phyloP scores from a whole-genome alignment of 2,329 filamentous ascomycete species.

The Alternaria infectoria region DNA sequence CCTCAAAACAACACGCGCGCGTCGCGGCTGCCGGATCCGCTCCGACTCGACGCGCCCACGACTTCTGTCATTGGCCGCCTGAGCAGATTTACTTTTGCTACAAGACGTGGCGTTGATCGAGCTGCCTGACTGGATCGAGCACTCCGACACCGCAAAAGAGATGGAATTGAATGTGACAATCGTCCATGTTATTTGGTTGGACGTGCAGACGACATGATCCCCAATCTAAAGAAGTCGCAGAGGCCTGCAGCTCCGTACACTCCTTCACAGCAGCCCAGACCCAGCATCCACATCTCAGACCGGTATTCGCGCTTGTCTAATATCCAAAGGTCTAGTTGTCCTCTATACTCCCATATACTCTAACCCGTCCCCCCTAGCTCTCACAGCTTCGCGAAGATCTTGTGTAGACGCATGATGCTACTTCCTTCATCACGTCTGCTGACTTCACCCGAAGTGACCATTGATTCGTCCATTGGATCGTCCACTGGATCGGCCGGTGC shows the following conservation, averaged over 20 bases:
- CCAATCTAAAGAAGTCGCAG: no score
- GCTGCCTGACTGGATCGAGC: background rate
- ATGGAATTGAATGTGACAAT: background rate
- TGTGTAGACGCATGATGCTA: constrained; percentile 4
- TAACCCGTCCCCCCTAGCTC: background rate
- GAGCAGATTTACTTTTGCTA: background rate
- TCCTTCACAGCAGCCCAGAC: background rate
- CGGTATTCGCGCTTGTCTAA: background rate
- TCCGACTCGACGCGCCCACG: background rate
- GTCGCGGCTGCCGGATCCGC: constrained; percentile 7
- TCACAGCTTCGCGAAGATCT: constrained; percentile 1
- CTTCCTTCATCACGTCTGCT: background rate
- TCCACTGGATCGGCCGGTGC: background rate
- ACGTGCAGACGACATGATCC: no score
- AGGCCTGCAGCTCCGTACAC: no score
- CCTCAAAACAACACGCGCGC: constrained; percentile 1
- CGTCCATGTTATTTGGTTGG: background rate
- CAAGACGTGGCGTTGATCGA: background rate
- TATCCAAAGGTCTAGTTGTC: background rate
- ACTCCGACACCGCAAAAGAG: background rate
- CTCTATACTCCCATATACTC: background rate
- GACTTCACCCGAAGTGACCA: background rate
- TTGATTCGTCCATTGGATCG: background rate
- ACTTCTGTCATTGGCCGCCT: background rate
- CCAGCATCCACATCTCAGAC: background rate